Conservation (phyloP, 495 filamentous ascomycete species). For the Penicillium crystallinum region DNA sequence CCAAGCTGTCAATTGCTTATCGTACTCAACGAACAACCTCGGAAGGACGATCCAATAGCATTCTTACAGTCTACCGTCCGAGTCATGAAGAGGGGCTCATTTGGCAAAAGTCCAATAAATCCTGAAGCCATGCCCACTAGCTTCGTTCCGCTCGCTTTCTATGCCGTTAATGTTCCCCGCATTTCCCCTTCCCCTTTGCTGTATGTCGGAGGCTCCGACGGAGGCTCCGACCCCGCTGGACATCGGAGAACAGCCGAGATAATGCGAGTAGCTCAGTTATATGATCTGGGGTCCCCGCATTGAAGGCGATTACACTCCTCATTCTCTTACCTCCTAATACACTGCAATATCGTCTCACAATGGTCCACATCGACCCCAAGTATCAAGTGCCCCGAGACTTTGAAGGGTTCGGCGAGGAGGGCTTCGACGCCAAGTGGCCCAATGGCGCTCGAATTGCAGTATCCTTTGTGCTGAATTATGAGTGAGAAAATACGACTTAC, state of each 20-base stretch:
- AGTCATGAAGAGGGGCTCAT: not conserved
- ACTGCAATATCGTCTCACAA: not conserved
- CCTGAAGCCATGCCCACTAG: not conserved
- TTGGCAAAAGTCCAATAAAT: not conserved
- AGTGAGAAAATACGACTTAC: no score
- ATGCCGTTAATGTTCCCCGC: no score
- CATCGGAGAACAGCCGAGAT: not conserved
- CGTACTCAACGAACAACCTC: not conserved
- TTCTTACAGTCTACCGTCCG: no score
- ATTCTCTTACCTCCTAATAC: no score
- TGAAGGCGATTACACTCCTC: no score
- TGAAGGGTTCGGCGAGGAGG: not conserved
- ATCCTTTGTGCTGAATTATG: not conserved
- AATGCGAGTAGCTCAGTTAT: not conserved
- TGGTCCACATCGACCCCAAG: not conserved
- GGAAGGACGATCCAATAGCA: not conserved
- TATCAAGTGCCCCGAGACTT: not conserved
- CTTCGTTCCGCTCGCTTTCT: not conserved
- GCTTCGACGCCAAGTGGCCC: not conserved
- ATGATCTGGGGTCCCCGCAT: no score
- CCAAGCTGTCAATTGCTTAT: not conserved
- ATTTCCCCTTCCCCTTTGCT: not conserved
- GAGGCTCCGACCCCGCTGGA: not conserved
- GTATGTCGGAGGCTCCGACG: not conserved
- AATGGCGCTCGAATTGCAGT: not conserved